A percentile compares a stretch with the other conserved stretches of the same genome.
Conservation (phyloP, 2,329 filamentous ascomycete species). For the Colletotrichum orchidophilum region DNA sequence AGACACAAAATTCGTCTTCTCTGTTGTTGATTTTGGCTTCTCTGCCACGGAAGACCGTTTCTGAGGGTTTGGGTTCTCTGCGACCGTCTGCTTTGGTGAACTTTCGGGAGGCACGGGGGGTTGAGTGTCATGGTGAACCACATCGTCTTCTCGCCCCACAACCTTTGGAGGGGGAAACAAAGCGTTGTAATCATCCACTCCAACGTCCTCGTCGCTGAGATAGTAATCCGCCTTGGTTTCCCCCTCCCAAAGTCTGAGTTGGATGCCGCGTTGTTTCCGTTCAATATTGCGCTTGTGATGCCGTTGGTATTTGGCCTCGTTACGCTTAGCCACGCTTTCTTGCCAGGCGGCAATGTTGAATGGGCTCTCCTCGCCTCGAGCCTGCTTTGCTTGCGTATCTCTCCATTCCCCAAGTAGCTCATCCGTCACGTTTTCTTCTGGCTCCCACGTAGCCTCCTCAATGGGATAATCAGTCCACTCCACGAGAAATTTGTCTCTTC, state of each 20-base stretch:
- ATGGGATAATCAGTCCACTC: slow-evolving; percentile 49
- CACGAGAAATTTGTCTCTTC: slow-evolving; percentile 44
- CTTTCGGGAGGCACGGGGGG: neutral
- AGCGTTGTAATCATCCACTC: slow-evolving; percentile 24
- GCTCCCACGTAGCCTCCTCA: slow-evolving; percentile 60
- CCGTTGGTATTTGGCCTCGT: slow-evolving; percentile 14
- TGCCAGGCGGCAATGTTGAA: slow-evolving; percentile 50
- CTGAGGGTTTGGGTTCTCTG: neutral
- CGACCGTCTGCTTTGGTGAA: neutral
- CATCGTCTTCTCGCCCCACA: neutral
- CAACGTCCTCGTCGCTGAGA: slow-evolving; percentile 20
- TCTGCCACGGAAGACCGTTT: neutral
- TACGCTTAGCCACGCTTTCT: slow-evolving; percentile 26
- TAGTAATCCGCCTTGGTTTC: slow-evolving; percentile 31
- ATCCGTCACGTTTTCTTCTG: slow-evolving; percentile 51
- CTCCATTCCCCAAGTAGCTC: slow-evolving; percentile 55
- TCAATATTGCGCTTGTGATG: slow-evolving; percentile 22
- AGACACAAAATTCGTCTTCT: neutral
- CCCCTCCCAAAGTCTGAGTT: slow-evolving; percentile 21
- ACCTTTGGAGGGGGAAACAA: slow-evolving; percentile 29
- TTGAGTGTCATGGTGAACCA: neutral
- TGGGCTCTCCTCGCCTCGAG: slow-evolving; percentile 42
- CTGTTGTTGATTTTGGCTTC: slow-evolving; percentile 2
- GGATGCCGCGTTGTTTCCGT: slow-evolving; percentile 20
- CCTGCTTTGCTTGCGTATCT: slow-evolving; percentile 48